phyloP scores from a whole-genome alignment of 2,329 filamentous ascomycete genomes.

The Penicillium thymicola region DNA sequence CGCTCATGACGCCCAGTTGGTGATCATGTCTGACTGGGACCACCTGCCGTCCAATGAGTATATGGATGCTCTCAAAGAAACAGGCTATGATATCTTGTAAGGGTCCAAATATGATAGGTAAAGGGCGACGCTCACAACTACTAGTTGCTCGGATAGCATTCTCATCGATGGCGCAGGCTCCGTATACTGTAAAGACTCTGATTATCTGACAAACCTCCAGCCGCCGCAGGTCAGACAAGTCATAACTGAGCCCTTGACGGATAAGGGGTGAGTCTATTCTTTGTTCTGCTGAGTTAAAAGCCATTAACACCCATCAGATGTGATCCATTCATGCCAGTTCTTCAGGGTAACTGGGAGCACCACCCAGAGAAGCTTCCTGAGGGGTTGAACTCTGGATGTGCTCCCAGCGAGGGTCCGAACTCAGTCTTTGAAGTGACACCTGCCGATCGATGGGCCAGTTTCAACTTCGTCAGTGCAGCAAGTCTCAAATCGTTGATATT shows the following conservation, averaged over 20 bases:
- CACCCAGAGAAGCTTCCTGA: background rate
- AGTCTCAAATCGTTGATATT: conserved; percentile 50
- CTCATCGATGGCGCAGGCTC: conserved; percentile 21
- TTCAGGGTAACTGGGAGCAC: background rate
- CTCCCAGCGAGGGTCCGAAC: background rate
- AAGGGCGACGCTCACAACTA: background rate
- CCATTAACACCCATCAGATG: conserved; percentile 8
- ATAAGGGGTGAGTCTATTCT: conserved; percentile 17
- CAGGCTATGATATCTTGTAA: conserved; percentile 9
- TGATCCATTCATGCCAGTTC: conserved; percentile 9
- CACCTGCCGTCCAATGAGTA: conserved; percentile 48
- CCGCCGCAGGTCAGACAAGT: conserved; percentile 1
- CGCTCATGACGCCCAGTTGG: conserved; percentile 44
- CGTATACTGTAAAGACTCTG: conserved; percentile 17
- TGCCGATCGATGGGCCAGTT: conserved; percentile 48
- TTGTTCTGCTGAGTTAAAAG: background rate
- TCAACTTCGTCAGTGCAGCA: conserved; percentile 55
- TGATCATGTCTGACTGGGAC: conserved; percentile 56
- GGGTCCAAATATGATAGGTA: background rate
- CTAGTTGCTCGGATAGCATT: conserved; percentile 21
- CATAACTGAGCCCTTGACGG: conserved; percentile 14
- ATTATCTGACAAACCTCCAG: conserved; percentile 13
- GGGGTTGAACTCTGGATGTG: background rate
- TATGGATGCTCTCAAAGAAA: conserved; percentile 2
- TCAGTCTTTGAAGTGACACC: conserved; percentile 46